These are phyloP conservation scores for Colletotrichum lindemuthianum DNA, from an alignment of 2,329 filamentous ascomycete genomes.

Conservation along the genomic window DNA sequence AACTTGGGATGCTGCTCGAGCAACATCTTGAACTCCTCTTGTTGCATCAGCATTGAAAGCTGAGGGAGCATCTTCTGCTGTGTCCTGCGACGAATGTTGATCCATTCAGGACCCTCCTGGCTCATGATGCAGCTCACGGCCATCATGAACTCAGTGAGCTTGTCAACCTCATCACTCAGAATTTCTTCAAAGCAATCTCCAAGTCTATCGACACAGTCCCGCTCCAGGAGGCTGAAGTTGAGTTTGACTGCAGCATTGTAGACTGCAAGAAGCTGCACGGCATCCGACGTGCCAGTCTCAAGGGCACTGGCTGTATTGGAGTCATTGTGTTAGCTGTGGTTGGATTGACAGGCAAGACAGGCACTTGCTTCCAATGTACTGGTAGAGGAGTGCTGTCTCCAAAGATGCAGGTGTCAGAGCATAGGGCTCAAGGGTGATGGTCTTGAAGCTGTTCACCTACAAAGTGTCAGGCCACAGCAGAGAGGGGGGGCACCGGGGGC, in stretches of 20 bases:
- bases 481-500: too few relatives aligned
- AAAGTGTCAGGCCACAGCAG: too few relatives aligned
- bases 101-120: background rate
- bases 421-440: background rate
- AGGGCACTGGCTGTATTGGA: background rate
- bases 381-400: constrained; percentile 2
- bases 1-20: background rate
- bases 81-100: background rate
- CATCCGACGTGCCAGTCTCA: background rate
- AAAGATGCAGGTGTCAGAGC: background rate
- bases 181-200: constrained; percentile 9
- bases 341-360: background rate
- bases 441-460: constrained; percentile 6
- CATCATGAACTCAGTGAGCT: constrained; percentile 18
- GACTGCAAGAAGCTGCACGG: constrained; percentile 12
- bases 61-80: constrained; percentile 17
- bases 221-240: background rate
- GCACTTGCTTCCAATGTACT: constrained; percentile 15
- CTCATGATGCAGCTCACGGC: constrained; percentile 5
- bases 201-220: background rate
- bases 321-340: background rate
- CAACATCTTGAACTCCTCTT: constrained; percentile 3
- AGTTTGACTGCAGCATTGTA: constrained; percentile 3
- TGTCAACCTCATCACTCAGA: background rate
- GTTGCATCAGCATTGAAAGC: constrained; percentile 12